Conservation (phyloP, 371 early-diverging fungal genomes). For the Saksenaea oblongispora region DNA sequence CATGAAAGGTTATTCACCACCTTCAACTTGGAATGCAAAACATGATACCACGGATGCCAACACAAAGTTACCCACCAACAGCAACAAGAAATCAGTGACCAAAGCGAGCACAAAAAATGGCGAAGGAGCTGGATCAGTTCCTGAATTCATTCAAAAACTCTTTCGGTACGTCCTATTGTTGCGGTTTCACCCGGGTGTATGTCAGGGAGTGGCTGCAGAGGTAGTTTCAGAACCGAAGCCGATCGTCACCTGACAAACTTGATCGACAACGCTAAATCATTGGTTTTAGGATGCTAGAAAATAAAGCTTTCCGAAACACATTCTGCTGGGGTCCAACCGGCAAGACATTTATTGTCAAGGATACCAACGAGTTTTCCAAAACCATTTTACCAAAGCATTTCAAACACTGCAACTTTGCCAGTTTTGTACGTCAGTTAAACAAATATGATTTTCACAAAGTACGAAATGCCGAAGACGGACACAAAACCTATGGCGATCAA, state of each 20-base stretch:
- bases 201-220: background rate
- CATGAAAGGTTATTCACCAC: background rate
- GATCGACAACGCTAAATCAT: background rate
- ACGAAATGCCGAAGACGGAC: constrained; percentile 56
- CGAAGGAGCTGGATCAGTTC: constrained; percentile 17
- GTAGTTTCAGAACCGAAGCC: constrained; percentile 4
- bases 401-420: constrained; percentile 92
- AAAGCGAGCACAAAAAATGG: constrained; percentile 7
- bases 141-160: constrained; percentile 22
- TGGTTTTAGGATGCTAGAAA: constrained; percentile 62
- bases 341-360: constrained; percentile 81
- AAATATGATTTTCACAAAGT: constrained; percentile 97
- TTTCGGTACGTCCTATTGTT: constrained; percentile 12
- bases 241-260: constrained; percentile 3
- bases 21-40: background rate
- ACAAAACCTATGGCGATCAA: constrained; percentile 63
- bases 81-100: background rate
- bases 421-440: constrained; percentile 95
- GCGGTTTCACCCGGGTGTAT: background rate
- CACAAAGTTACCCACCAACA: background rate
- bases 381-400: constrained; percentile 82
- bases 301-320: constrained; percentile 60
- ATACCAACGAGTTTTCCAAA: constrained; percentile 74
- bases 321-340: constrained; percentile 81
- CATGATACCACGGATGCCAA: constrained; percentile 1